Evolutionary conservation across 768 basidiomycete genomes (phyloP), one percentile per base, ranked within the genome.

Genomic region (Rubroboletus satanas): DNA sequence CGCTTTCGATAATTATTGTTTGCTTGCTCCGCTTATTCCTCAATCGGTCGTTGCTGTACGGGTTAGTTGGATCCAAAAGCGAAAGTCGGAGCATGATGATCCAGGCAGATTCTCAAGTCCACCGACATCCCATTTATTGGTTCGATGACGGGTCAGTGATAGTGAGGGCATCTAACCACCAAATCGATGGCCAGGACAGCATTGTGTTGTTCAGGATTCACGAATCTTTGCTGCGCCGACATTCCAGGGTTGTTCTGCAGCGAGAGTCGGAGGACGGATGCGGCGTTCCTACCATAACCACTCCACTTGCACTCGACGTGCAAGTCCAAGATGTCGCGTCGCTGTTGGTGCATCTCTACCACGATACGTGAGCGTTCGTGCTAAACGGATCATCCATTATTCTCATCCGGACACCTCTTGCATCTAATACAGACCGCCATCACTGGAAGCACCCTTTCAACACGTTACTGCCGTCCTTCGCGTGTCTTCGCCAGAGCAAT

Each of bases 111-210:
- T 17, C 37, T 28, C 56, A 47, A 18, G 33, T 17, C 15, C 52
- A 51, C 18, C 69, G 59, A 41, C 82, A 86, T 64, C 75, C 78
- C 0, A 68, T 69, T 23, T 85, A 80, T 64, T 88, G 85, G 85
- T 82, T 87, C 58, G 75, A 83, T 33, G 86, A 88, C 62, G 87
- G 83, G 55, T 81, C 81, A 18, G 65, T 86, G 11, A 67, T 84
- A 31, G 63, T 88, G 35, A 72, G 71, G 55, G 58, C 60, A 71
- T 79, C 35, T 66, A 75, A 55, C 65, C 73, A 45, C n/a, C 52
- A 45, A 11, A 9, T 17, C 37, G 54, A 55, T 18, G 33, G 11
- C 35, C 52, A 49, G 45, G 38, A 52, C 11, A 17, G 26, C 32
- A 29, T 43, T 21, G 65, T 75, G 26, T 61, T 74, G 23, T 90